Base-by-base conservation (phyloP, 129 eudicot genomes). In the Arctium minus region DNA sequence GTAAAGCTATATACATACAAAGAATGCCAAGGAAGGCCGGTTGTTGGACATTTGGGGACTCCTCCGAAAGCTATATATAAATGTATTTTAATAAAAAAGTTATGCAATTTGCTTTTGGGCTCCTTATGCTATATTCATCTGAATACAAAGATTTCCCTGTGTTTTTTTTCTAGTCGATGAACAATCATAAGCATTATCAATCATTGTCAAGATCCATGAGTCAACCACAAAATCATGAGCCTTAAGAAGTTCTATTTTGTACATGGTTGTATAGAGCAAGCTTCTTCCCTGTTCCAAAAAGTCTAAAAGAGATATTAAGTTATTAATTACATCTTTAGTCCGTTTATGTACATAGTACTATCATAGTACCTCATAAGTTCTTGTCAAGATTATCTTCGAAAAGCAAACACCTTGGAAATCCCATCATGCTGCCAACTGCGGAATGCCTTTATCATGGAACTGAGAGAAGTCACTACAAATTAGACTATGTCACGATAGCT, bases 1-100 rank as follows among this genome's bases (percentile, higher is more conserved):
- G 70, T 33, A 53, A 75, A 76, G 32, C 71, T 76, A 33, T 76
- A 76, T 76, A 10, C 36, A 38, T 53, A 17, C 48, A 76, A 53
- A 76, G 71, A 42, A 8, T 10, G 44, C 32, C 17, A 46, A 1
- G 56, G 56, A 53, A 60, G 80, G 80, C 50, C 29, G 72, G 22
- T 12, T 75, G 79, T 30, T 75, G 67, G 31, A 29, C 37, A 30
- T 27, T 56, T 56, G 11, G 10, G 67, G 79, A 30, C 67, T 75
- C 68, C 67, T 75, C 68, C 13, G 13, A 44, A 6, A 12, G 30
- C 64, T 22, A 46, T 74, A 7, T 39, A 73, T 8, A 18, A 39
- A 35, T 67, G 15, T 40, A 17, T 64, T 35, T 12, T 6, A 2
- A 38, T 35, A 38, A 27, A 67, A 79, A 79, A 40, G 29, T 65